Base-by-base conservation (phyloP, 306 rosid species). In the Mimosa bimucronata region DNA sequence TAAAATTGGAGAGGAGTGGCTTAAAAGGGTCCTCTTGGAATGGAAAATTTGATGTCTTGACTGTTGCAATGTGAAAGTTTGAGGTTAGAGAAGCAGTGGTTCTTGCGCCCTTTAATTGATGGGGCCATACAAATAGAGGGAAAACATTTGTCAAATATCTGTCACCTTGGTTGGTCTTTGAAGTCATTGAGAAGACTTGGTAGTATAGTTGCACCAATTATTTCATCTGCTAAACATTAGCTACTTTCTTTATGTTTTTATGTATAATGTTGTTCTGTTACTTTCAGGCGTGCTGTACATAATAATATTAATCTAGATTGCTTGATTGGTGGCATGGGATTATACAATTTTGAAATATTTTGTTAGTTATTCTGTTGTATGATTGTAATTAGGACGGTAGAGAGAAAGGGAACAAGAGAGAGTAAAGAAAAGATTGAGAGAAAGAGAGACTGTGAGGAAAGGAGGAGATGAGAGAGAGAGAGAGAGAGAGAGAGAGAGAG, bases 281-380 rank as follows among this genome's bases (percentile, higher is more conserved):
- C n/a, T 75, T 60, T 48, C 61, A 46, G 5, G 9, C 53, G 76
- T 73, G 62, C n/a, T 29, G 50, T 18, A 53, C 38, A 34, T 52
- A 25, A 37, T 45, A 44, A 37, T 74, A 26, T 74, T 67, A 71
- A 66, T 66, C 12, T 44, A 55, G 69, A 58, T 66, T 77, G 11
- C 77, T 57, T 41, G 46, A 67, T 73, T 52, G 31, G 30, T 57
- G 68, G 18, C 30, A 12, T 34, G 66, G 73, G 66, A 68, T 79
- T 66, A 34, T 55, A 26, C 67, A 41, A 41, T 42, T 52, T 44
- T 37, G 29, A 65, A 31, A 21, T 34, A 65, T 65, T 31, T 65
- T 66, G 26, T 37, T 45, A 66, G 28, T 18, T 37, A 34, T 1
- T 11, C 50, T 45, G 50, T 11, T 13, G n/a, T 46, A 46, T 46